A percentile compares a stretch with the other conserved stretches of the same genome.
Evolutionary conservation across 129 eudicot species (phyloP).

Genomic region (Erigeron canadensis): DNA sequence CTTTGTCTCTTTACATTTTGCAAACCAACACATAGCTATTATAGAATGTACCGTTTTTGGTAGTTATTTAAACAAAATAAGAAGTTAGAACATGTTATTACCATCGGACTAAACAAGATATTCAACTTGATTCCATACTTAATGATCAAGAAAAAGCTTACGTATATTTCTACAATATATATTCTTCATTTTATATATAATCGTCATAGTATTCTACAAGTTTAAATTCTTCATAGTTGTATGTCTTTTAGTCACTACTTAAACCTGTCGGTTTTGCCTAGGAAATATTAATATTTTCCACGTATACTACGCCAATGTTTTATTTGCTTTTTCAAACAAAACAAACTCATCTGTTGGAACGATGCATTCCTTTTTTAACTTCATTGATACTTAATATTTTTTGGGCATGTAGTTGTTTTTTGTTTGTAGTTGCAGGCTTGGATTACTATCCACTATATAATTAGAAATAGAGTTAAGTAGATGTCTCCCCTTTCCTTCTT

Average conservation of each 20-base stretch:
- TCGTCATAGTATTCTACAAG: too few relatives aligned
- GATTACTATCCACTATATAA: background rate
- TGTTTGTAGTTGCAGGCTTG: background rate
- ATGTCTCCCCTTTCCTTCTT: background rate
- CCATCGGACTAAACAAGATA: too few relatives aligned
- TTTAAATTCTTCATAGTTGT: background rate
- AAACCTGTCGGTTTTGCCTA: too few relatives aligned
- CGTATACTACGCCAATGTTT: background rate
- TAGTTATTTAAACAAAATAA: too few relatives aligned
- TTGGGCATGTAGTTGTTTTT: background rate
- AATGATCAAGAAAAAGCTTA: too few relatives aligned
- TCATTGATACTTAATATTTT: slow-evolving; percentile 18
- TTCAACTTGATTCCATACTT: too few relatives aligned
- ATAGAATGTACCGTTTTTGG: too few relatives aligned
- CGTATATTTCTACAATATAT: too few relatives aligned
- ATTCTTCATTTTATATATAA: too few relatives aligned
- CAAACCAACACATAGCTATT: too few relatives aligned
- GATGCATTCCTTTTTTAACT: slow-evolving; percentile 6
- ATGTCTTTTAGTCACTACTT: background rate
- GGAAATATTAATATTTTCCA: background rate
- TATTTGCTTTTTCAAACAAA: background rate
- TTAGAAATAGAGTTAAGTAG: background rate
- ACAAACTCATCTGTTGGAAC: background rate
- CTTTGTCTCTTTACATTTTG: too few relatives aligned
- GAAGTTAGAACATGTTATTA: too few relatives aligned